A percentile compares a stretch with the other conserved stretches of the same genome.
These are phyloP conservation scores for Bipolaris victoriae DNA, from an alignment of 2,329 filamentous ascomycete species.

Conservation along the genomic window DNA sequence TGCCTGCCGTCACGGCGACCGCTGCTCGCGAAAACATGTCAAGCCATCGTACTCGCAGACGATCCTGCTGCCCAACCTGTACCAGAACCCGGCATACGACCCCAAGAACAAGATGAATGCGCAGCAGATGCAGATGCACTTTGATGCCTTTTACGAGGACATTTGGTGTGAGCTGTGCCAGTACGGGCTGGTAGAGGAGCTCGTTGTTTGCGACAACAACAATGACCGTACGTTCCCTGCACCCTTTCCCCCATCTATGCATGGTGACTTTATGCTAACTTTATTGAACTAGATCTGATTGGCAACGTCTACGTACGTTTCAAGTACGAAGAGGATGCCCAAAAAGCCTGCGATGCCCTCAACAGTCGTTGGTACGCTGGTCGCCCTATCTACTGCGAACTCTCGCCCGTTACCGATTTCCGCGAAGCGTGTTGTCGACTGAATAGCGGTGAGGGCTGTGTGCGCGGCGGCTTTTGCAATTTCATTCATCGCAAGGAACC, in stretches of 20 bases:
- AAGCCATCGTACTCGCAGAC: slow-evolving; percentile 98
- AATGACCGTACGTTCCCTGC: slow-evolving; percentile 76
- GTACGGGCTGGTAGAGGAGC: slow-evolving; percentile 95
- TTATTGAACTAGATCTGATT: slow-evolving; percentile 72
- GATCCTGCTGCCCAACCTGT: slow-evolving; percentile 96
- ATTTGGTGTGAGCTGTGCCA: slow-evolving; percentile 99
- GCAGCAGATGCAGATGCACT: slow-evolving; percentile 96
- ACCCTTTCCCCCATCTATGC: background rate
- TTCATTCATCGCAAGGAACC: slow-evolving; percentile 99
- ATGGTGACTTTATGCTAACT: slow-evolving; percentile 13
- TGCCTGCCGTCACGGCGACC: slow-evolving; percentile 96
- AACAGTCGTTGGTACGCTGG: slow-evolving; percentile 98
- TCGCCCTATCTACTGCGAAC: slow-evolving; percentile 95
- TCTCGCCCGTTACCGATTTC: slow-evolving; percentile 96
- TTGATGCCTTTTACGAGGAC: slow-evolving; percentile 99
- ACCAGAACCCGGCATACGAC: slow-evolving; percentile 98
- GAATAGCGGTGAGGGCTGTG: slow-evolving; percentile 93
- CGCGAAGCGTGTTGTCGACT: slow-evolving; percentile 95
- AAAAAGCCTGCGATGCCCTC: slow-evolving; percentile 89
- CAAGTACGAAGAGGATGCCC: slow-evolving; percentile 98
- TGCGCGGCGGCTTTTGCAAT: slow-evolving; percentile 96
- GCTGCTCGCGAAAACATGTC: slow-evolving; percentile 97
- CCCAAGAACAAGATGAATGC: slow-evolving; percentile 96
- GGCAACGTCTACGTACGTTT: slow-evolving; percentile 99
- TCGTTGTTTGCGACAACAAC: slow-evolving; percentile 99